Base-by-base conservation (phyloP, 495 filamentous ascomycete species). In the Neurospora sp. region DNA sequence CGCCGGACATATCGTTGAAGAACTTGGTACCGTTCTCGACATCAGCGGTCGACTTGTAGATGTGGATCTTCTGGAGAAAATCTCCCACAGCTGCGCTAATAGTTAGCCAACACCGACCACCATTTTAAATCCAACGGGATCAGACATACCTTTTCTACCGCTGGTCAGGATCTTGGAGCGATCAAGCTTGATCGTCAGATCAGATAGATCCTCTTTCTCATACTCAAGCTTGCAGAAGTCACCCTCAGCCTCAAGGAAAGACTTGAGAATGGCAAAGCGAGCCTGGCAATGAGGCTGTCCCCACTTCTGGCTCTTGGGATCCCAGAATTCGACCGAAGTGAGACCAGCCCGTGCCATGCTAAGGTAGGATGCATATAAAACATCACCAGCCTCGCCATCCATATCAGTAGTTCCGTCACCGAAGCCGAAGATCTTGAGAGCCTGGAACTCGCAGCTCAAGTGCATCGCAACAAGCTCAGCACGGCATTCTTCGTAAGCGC, bases 221-320 rank as follows among this genome's bases (percentile, higher is more conserved):
- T 92, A 90, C 4, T 90, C 86, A 37, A 99, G 87, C 75, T 89
- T 89, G 84, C 93, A 92, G 78, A 99, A 98, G 72, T 90, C 88
- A 70, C 91, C 87, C 6, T 91, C 93, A 3, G 94, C 94, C 42
- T 88, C 85, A n/a, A 98, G 87, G 89, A 98, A 97, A 40, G 90
- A 91, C 74, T 86, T 84, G 42, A 99, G 83, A 78, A 98, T 99
- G 74, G 90, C 91, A 83, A 94, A 98, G 18, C 96, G 91, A 4
- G 96, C 96, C 83, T 98, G 94, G 85, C 93, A 96, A 77, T 99
- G 95, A 37, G 93, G 89, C 78, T 98, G 94, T 12, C 95, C 94
- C 95, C 95, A 98, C 82, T 97, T 97, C 75, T 87, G 83, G 72
- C 86, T 90, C 84, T 94, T 89, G 38, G 93, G 92, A 76, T 97